Base-by-base conservation (phyloP, 169 alveolate species). In the Plasmodium gallinaceum region DNA sequence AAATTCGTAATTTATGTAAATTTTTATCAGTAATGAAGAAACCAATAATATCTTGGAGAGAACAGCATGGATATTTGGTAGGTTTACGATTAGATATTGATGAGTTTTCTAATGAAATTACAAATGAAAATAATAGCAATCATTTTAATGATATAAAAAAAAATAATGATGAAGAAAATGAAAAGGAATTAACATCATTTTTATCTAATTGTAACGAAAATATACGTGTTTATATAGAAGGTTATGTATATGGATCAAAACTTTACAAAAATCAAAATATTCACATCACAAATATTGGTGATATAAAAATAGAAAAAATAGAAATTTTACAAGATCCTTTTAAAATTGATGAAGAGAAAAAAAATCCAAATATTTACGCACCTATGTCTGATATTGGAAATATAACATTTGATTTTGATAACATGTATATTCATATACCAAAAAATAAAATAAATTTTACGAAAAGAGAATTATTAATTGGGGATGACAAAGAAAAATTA, bases 371-470 rank as follows among this genome's bases (percentile, higher is more conserved):
- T 62, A 94, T 98, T 18, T 98, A 98, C 91, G 99, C 99, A 0
- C 99, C 99, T 0, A 97, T 96, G 90, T 96, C 98, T 60, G 99
- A 98, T 92, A 96, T 98, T 12, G 99, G 99, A n/a, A 97, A 97
- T 76, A 93, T 99, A 42, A 95, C 96, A 68, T 92, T 97, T 73
- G 99, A 99, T 86, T 95, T 97, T 69, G 98, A 97, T 74, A 98
- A 99, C 64, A 98, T 99, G 96, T 99, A 98, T 93, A 97, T 99
- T 57, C 98, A 98, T 48, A 97, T 99, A 62, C 99, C 99, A 0
- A 98, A 98, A 66, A 94, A 97, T 85, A 96, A 97, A 91, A 98
- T 97, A 54, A 95, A 98, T 51, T 98, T 97, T 88, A 96, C 99
- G 2, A 96, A 48, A 74, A 60, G 7, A 57, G 92, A 85, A 60